These are phyloP conservation scores for Fusarium solani-melongenae DNA, from an alignment of 2,329 filamentous ascomycete species.

Conservation along the genomic window DNA sequence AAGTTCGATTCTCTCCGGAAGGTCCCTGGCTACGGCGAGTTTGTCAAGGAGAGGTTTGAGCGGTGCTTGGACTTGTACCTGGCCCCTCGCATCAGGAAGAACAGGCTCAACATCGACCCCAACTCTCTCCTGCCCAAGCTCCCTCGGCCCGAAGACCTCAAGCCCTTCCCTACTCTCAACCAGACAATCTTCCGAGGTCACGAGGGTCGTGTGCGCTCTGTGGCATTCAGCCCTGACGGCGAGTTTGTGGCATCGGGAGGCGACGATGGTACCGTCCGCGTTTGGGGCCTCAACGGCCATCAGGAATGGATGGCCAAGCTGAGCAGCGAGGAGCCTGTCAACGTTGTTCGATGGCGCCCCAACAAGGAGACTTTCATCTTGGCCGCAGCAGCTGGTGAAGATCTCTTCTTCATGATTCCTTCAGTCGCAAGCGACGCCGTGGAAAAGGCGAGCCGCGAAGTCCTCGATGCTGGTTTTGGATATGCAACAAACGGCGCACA, in stretches of 20 bases:
- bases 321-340: slow-evolving; percentile 81
- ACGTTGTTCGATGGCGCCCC: slow-evolving; percentile 90
- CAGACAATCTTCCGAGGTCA: slow-evolving; percentile 90
- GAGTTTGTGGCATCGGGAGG: slow-evolving; percentile 91
- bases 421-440: slow-evolving; percentile 77
- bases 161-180: slow-evolving; percentile 92
- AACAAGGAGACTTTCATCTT: slow-evolving; percentile 83
- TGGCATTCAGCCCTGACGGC: slow-evolving; percentile 87
- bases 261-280: slow-evolving; percentile 89
- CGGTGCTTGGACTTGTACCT: slow-evolving; percentile 95
- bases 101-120: slow-evolving; percentile 96
- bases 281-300: slow-evolving; percentile 92
- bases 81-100: slow-evolving; percentile 90
- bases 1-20: slow-evolving; percentile 87
- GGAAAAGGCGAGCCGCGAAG: slow-evolving; percentile 78
- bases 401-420: slow-evolving; percentile 86
- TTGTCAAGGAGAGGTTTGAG: slow-evolving; percentile 97
- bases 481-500: slow-evolving; percentile 79
- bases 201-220: slow-evolving; percentile 84
- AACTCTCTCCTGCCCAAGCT: slow-evolving; percentile 92
- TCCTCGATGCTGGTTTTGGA: slow-evolving; percentile 91
- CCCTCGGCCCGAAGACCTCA: slow-evolving; percentile 90
- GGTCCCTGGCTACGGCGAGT: slow-evolving; percentile 89
- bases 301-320: slow-evolving; percentile 88
- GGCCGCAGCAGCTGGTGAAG: slow-evolving; percentile 85